phyloP scores from a whole-genome alignment of 2,329 filamentous ascomycete species.

The Botrytis deweyae region DNA sequence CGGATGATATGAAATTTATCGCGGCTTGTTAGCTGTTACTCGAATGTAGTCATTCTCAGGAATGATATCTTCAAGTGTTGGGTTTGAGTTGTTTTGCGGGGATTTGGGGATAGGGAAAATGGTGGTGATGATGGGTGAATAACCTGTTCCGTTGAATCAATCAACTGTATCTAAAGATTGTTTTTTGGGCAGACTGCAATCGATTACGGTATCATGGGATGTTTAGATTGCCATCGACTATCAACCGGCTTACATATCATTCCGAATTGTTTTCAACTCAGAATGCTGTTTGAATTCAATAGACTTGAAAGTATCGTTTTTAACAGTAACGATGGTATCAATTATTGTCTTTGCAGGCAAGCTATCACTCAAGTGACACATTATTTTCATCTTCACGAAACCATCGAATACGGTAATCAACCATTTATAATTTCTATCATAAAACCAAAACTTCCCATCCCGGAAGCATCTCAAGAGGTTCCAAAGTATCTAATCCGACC shows the following conservation, averaged over 20 bases:
- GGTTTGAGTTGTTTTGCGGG: background rate
- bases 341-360: background rate
- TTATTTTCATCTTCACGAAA: background rate
- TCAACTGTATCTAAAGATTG: too few relatives aligned
- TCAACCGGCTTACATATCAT: background rate
- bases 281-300: background rate
- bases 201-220: background rate
- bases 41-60: background rate
- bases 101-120: background rate
- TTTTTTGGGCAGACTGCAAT: background rate
- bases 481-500: background rate
- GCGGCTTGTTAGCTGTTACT: background rate
- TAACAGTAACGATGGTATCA: background rate
- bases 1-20: background rate
- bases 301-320: background rate
- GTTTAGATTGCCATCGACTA: background rate
- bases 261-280: background rate
- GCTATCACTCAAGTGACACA: background rate
- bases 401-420: rapidly evolving
- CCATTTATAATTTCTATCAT: background rate
- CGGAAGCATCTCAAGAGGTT: too few relatives aligned
- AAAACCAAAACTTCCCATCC: background rate
- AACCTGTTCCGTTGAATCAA: background rate
- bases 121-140: background rate
- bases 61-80: background rate